These are phyloP conservation scores for Venturia effusa DNA, from an alignment of 2,329 filamentous ascomycete species.

Conservation along the genomic window DNA sequence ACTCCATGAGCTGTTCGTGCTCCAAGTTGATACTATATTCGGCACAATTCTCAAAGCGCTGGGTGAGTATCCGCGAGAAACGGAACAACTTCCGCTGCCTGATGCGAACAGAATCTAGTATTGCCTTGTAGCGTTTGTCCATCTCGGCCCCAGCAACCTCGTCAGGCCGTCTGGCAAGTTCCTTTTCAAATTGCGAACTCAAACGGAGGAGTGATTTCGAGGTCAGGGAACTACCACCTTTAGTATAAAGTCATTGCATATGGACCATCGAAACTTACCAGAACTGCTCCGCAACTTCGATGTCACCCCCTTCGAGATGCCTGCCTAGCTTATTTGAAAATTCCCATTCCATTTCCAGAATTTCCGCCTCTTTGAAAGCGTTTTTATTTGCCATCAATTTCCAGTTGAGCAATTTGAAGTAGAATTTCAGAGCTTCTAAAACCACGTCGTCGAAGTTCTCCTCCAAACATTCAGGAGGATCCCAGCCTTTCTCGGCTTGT, in stretches of 20 bases:
- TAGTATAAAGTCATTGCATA: conserved; percentile 15
- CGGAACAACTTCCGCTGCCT: conserved; percentile 93
- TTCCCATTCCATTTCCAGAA: conserved; percentile 95
- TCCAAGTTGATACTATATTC: conserved; percentile 80
- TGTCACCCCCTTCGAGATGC: conserved; percentile 83
- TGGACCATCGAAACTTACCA: conserved; percentile 36
- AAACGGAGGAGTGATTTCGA: conserved; percentile 84
- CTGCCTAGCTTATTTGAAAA: conserved; percentile 91
- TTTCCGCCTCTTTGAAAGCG: conserved; percentile 96
- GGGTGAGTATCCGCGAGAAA: conserved; percentile 80
- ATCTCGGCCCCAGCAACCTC: conserved; percentile 72
- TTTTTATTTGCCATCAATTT: conserved; percentile 97
- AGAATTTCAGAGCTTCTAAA: conserved; percentile 87
- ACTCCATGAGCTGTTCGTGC: conserved; percentile 56
- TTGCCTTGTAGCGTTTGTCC: conserved; percentile 94
- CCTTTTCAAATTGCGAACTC: conserved; percentile 82
- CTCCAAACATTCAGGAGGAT: conserved; percentile 89
- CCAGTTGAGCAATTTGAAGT: conserved; percentile 98
- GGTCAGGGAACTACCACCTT: conserved; percentile 56
- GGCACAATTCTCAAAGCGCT: conserved; percentile 92
- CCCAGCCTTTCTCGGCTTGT: conserved; percentile 83
- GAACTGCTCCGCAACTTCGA: conserved; percentile 97
- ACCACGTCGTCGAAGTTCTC: conserved; percentile 91
- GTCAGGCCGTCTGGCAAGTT: conserved; percentile 73
- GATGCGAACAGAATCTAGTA: conserved; percentile 89